Base-by-base conservation (phyloP, 2,329 filamentous ascomycete species). In the Clathrospora elynae region DNA sequence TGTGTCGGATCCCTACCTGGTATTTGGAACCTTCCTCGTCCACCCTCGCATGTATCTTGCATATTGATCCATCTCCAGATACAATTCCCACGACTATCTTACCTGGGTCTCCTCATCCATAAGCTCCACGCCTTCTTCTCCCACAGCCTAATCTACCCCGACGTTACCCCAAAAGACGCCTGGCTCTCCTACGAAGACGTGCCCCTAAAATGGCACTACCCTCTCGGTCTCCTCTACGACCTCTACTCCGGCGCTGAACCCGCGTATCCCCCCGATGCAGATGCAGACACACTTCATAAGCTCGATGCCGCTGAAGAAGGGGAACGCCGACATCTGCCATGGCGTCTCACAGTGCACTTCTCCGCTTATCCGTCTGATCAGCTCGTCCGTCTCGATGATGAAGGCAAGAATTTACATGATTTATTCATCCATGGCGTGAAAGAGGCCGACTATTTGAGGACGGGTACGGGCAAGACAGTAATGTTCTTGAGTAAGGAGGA, bases 401-500 rank as follows among this genome's bases (percentile, higher is more conserved):
- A 78, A 16, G 77, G 76, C 16, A 77, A 76, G 55, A 74, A 79
- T 2, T 73, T 84, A 62, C 80, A 83, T 47, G 85, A 87, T 63
- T 76, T 82, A 0, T 88, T 82, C 60, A 83, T 85, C 39, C 86
- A 87, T 53, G 82, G 78, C 37, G 84, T 87, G 49, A 88, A 88
- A 64, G 85, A 87, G 78, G 90, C 91, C 19, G 90, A 96, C 70
- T 95, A 90, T 57, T 76, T 95, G 35, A 83, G 91, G 36, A 92
- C 93, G 57, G 90, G 90, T 30, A 93, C 87, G 39, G 90, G 89
- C 11, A 90, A 92, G 66, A 86, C 87, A 48, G 91, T 95, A 62
- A 95, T 96, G 89, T 86, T 84, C 39, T 75, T 96, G 61, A 90
- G 86, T 48, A 91, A 90, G 67, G 84, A 88, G 31, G 85, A 95